Evolutionary conservation across 495 filamentous ascomycete genomes (phyloP).

Genomic region (Extremus antarcticus): DNA sequence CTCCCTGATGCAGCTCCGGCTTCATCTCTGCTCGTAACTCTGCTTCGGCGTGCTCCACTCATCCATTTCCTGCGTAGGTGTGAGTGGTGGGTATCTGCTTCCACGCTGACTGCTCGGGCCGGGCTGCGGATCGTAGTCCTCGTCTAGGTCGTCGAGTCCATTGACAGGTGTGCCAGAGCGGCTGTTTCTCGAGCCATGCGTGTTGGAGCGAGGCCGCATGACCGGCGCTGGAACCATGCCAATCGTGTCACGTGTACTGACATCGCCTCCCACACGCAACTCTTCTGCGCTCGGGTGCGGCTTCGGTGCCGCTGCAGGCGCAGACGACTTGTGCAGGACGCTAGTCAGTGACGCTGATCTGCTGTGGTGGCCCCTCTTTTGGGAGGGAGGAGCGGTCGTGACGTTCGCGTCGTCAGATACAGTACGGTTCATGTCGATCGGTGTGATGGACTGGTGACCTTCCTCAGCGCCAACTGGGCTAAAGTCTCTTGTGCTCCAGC

Average conservation of each 20-base stretch:
- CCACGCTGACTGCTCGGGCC: neutral
- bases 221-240: constrained; percentile 15
- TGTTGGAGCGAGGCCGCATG: constrained; percentile 9
- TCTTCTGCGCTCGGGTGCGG: constrained; percentile 4
- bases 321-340: constrained; percentile 1
- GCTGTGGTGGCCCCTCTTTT: neutral
- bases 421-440: constrained; percentile 10
- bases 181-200: constrained; percentile 4
- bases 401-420: neutral
- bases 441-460: neutral
- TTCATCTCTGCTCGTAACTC: neutral
- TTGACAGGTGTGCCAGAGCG: neutral
- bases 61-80: constrained; percentile 15
- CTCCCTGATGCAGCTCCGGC: neutral
- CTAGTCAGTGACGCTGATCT: neutral
- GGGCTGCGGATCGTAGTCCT: neutral
- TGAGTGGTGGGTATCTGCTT: constrained; percentile 3
- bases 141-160: constrained; percentile 1
- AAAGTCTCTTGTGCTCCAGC: constrained; percentile 29
- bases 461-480: neutral
- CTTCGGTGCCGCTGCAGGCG: neutral
- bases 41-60: constrained; percentile 6
- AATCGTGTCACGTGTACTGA: constrained; percentile 18
- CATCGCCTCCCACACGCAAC: constrained; percentile 12
- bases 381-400: neutral